Conservation (phyloP, 2,329 filamentous ascomycete species). For the Hansfordia pulvinata region DNA sequence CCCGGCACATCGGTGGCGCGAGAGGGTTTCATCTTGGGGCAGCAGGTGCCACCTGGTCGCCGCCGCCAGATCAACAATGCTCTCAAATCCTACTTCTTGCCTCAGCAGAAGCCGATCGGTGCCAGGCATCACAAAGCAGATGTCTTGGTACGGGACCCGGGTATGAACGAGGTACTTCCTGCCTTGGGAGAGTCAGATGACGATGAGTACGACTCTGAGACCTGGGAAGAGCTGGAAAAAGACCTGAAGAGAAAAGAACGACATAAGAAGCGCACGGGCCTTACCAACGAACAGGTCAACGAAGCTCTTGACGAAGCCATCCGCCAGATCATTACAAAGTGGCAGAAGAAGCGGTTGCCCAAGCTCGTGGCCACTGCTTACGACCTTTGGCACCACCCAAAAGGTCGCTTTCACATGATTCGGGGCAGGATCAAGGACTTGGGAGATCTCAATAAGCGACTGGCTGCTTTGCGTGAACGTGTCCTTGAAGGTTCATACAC, state of each 20-base stretch:
- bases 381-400: constrained; percentile 43
- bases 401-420: constrained; percentile 20
- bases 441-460: constrained; percentile 7
- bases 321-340: constrained; percentile 32
- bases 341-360: constrained; percentile 44
- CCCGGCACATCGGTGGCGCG: no score
- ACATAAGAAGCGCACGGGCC: constrained; percentile 11
- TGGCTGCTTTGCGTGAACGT: no score
- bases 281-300: constrained; percentile 33
- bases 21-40: no score
- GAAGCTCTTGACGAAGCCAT: constrained; percentile 40
- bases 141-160: no score
- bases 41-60: constrained; percentile 8
- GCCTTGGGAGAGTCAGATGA: constrained; percentile 40
- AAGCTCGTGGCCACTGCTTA: constrained; percentile 42
- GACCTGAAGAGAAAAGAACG: constrained; percentile 26
- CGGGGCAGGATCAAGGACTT: constrained; percentile 29
- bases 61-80: constrained; percentile 11
- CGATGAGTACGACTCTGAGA: constrained; percentile 42
- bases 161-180: constrained; percentile 28
- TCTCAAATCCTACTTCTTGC: constrained; percentile 9
- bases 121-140: no score
- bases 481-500: no score
- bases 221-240: constrained; percentile 46
- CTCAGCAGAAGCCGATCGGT: constrained; percentile 1